These are phyloP conservation scores for Litsea cubeba DNA, from an alignment of 164 flowering plant genomes.

Conservation along the genomic window DNA sequence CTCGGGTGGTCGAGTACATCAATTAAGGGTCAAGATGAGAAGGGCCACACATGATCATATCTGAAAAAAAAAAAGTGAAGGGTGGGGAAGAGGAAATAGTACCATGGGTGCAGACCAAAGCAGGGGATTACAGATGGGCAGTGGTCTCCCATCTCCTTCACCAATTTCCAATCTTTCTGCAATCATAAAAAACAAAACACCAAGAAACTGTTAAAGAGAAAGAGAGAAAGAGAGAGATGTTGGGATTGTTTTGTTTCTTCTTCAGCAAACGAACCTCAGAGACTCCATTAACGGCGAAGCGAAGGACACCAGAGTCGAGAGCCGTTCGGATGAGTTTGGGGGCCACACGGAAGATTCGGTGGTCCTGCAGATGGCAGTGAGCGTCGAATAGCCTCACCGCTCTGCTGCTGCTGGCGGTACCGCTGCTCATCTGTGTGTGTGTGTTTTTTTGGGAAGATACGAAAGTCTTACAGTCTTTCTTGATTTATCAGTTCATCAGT, in stretches of 20 bases:
- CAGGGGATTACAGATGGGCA: slow-evolving; percentile 64
- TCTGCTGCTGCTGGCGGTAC: neutral
- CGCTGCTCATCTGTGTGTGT: neutral
- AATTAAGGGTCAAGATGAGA: no score
- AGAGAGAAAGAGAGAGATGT: neutral
- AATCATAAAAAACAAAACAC: neutral
- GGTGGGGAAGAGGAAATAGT: neutral
- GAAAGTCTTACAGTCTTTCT: neutral
- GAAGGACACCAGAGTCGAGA: slow-evolving; percentile 47
- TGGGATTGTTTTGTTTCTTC: neutral
- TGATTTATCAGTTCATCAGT: no score
- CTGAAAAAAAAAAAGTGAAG: neutral
- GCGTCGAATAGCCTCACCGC: slow-evolving; percentile 70
- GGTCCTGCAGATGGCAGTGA: slow-evolving; percentile 95
- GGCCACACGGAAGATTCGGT: slow-evolving; percentile 44
- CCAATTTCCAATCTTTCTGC: slow-evolving; percentile 79
- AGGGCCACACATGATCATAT: no score
- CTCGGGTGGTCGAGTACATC: no score
- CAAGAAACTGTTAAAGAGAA: neutral
- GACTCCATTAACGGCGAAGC: slow-evolving; percentile 87
- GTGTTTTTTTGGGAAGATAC: neutral
- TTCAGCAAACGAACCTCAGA: slow-evolving; percentile 38
- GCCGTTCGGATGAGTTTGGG: slow-evolving; percentile 56
- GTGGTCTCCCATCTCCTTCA: slow-evolving; percentile 63
- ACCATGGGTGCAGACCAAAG: slow-evolving; percentile 97